Evolutionary conservation across 192 early-diverging fungal species (phyloP), one percentile per base, ranked within the genome.

Genomic region (Coemansia sp.): DNA sequence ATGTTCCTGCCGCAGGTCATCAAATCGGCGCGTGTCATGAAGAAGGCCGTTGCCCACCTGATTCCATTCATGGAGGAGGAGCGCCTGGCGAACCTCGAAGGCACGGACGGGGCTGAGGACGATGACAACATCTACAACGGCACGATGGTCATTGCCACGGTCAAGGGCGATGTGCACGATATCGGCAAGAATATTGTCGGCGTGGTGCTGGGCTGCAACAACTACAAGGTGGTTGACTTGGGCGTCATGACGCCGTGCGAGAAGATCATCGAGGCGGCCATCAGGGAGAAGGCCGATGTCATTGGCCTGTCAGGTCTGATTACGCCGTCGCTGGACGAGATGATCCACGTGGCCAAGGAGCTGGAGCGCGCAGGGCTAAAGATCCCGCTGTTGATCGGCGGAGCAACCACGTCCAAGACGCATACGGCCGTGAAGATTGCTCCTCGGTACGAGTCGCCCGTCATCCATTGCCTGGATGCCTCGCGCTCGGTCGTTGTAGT

Each of bases 1-100:
- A 97, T 97, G 94, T 97, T 97, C 66, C 82, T 97, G 78, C 94
- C 94, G 4, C 94, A 97, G 60, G 94, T 97, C 50, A 97, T 97
- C 74, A 91, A 92, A 67, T 89, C 85, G 46, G 91, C 92, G 27
- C 86, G 91, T 59, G 93, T 96, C 12, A 96, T 96, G 93, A 96
- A 96, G 62, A 90, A 87, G 49, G 91, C 94, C n/a, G 94, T 97
- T 3, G 92, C 94, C 9, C 89, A 94, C 46, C 77, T 97, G 44
- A 91, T 97, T 44, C 90, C 90, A 1, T 92, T 84, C 50, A 97
- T 97, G 86, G 88, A 94, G 57, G 71, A 83, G 38, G 94, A 97
- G 73, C 87, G 90, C 30, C 77, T 86, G 44, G 80, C 75, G 20
- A 85, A 82, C 57, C 82, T 92, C 40, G 70, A 79, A 36, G 72